These are phyloP conservation scores for Hypholoma sublateritium DNA, from an alignment of 768 basidiomycete genomes.

Conservation along the genomic window DNA sequence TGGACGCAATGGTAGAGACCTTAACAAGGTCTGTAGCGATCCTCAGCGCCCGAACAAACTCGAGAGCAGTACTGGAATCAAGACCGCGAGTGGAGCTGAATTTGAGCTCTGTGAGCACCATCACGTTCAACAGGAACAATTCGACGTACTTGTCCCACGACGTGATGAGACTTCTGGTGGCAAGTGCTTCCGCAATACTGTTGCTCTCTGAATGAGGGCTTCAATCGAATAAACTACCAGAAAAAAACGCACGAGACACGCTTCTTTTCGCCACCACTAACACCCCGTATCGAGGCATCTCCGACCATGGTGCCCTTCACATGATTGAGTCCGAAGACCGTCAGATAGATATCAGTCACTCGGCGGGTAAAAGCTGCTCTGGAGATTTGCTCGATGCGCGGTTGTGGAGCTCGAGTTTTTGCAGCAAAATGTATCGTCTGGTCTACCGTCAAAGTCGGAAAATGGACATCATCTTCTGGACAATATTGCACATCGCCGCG, in stretches of 20 bases:
- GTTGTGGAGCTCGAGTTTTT: conserved; percentile 63
- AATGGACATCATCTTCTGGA: conserved; percentile 85
- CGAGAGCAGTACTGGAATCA: conserved; percentile 71
- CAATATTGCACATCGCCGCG: conserved; percentile 82
- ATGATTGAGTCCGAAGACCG: conserved; percentile 76
- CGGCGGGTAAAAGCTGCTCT: conserved; percentile 43
- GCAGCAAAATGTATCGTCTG: conserved; percentile 75
- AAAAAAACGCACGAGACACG: conserved; percentile 56
- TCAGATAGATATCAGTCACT: conserved; percentile 56
- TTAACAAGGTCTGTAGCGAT: conserved; percentile 57
- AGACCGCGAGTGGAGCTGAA: conserved; percentile 64
- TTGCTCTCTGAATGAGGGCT: background rate
- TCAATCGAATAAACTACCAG: background rate
- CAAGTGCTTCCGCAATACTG: conserved; percentile 54
- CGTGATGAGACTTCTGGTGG: conserved; percentile 58
- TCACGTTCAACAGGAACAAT: background rate
- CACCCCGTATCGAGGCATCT: conserved; percentile 72
- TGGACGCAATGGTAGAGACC: conserved; percentile 68
- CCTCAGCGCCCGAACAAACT: conserved; percentile 68
- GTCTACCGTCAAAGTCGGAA: conserved; percentile 79
- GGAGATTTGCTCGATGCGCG: conserved; percentile 40
- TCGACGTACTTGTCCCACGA: conserved; percentile 75
- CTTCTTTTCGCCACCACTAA: conserved; percentile 78
- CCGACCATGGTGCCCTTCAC: conserved; percentile 75
- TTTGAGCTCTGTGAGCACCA: background rate